Evolutionary conservation across 176 grass and related monocot genomes (phyloP), one percentile per base, ranked within the genome.

Genomic region (Stipa capillata): DNA sequence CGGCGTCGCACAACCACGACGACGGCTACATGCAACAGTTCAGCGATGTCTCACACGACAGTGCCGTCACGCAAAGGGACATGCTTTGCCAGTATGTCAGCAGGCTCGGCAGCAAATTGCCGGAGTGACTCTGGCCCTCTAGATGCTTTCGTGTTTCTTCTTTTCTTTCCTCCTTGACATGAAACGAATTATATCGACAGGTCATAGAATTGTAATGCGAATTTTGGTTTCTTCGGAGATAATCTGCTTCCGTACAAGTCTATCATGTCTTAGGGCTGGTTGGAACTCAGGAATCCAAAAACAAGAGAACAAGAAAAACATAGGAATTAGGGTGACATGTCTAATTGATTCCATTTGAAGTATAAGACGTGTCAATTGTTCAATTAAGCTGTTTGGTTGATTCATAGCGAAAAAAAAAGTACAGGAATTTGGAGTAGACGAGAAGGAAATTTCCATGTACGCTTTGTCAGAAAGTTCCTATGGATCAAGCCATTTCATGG

Each of bases 21-120:
- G 24, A 63, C 8, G 80, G 86, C 44, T 86, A 89, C 86, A 52
- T 37, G 29, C 86, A 89, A 71, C 86, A 89, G 74, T 73, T 92
- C 69, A 76, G 83, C 79, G 55, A 77, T 60, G 79, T 83, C 24
- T 39, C 31, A 4, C 83, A 89, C 17, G 74, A 80, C 2, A 18
- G 14, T 9, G 83, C 83, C 8, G 29, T 80, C 32, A 18, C 50
- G 35, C 83, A 83, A 48, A 86, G 90, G 79, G 75, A 92, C 65
- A 48, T 76, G 43, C 76, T 92, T 40, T 83, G 74, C 43, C 69
- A 66, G 33, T 73, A 72, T 32, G 71, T 83, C 20, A 42, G 54
- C 42, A 50, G 66, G 8, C 31, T 50, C 20, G 62, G 55, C 65
- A 21, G 66, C 58, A 56, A 44, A 37, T 66, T 64, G 34, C 50